These are phyloP conservation scores for Hemisphaericaspora lyxosophila DNA, from an alignment of 1,139 yeast genomes.

Conservation along the genomic window DNA sequence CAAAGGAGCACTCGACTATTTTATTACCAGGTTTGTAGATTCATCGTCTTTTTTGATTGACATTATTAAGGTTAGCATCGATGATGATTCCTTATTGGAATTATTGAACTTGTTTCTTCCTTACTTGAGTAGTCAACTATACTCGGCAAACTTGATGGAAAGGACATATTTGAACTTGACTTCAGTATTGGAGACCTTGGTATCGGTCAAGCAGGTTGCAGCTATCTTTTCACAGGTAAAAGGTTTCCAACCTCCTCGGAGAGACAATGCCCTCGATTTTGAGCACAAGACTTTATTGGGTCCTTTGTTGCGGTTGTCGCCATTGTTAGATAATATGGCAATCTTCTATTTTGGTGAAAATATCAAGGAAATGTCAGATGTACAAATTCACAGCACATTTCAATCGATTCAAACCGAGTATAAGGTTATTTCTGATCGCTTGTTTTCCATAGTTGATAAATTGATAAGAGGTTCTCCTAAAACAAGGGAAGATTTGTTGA, in stretches of 20 bases:
- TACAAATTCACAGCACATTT: slow-evolving; percentile 47
- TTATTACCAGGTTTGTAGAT: slow-evolving; percentile 33
- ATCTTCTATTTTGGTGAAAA: slow-evolving; percentile 48
- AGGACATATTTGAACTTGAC: slow-evolving; percentile 52
- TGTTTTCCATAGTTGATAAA: slow-evolving; percentile 69
- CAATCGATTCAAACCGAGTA: slow-evolving; percentile 63
- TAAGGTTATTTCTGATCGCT: slow-evolving; percentile 52
- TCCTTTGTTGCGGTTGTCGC: slow-evolving; percentile 73
- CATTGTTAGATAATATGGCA: slow-evolving; percentile 50
- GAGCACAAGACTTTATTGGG: slow-evolving; percentile 73
- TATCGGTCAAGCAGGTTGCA: slow-evolving; percentile 64
- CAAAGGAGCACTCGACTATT: slow-evolving; percentile 24
- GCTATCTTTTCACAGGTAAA: slow-evolving; percentile 56
- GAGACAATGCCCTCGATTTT: slow-evolving; percentile 45
- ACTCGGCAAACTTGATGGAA: slow-evolving; percentile 40
- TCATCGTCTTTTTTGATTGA: slow-evolving; percentile 58
- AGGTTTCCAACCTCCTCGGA: slow-evolving; percentile 49
- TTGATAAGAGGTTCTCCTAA: slow-evolving; percentile 73
- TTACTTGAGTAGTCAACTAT: slow-evolving; percentile 32
- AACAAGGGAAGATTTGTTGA: slow-evolving; percentile 61
- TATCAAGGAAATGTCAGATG: slow-evolving; percentile 35
- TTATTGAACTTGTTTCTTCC: slow-evolving; percentile 60
- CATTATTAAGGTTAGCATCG: slow-evolving; percentile 56
- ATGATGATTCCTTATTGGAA: slow-evolving; percentile 65
- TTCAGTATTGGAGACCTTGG: slow-evolving; percentile 57